Evolutionary conservation across 257 asterid genomes (phyloP), one percentile per base, ranked within the genome.

Genomic region (Penstemon newberryi): DNA sequence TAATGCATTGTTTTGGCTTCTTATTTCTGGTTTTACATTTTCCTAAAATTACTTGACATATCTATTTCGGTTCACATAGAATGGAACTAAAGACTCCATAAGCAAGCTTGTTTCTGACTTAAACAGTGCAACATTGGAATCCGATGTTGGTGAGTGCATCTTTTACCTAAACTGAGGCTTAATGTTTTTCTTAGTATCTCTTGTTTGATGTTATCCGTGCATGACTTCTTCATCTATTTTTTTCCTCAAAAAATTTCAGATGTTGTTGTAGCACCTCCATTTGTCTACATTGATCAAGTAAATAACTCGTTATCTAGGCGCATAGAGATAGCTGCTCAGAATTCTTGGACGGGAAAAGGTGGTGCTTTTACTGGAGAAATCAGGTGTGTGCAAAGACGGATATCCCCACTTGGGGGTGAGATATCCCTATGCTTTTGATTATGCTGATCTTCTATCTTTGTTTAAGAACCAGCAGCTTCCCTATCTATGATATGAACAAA

Each of bases 311-410:
- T 91, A 67, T 63, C 87, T 65, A 90, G 82, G 63, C 84, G 93
- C 61, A 82, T 91, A 36, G 96, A 91, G 76, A 71, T 94, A 42
- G 84, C 98, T 64, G 96, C 96, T 60, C 99, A 94, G 75, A 94
- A 94, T 81, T 87, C 96, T 75, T 94, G 99, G 99, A 86, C 78
- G 43, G 96, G 98, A 25, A 94, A 94, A 81, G 99, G 98, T 75
- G 99, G 99, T 63, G 99, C 98, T 69, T 94, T 94, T 78, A 94
- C 96, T 15, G 99, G 99, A 76, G 99, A 94, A 74, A 94, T 94
- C 95, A 94, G 98, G 99, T 84, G 64, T 61, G 69, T 66, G 46
- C 33, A 25, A 2, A 2, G 33, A 25, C 33, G 33, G 1, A 25
- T 25, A 25, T 25, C 33, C 33, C 33, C 33, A 25, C 33, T 25